Evolutionary conservation across 73 alveolate genomes (phyloP).

Genomic region (Loxodes magnus): DNA sequence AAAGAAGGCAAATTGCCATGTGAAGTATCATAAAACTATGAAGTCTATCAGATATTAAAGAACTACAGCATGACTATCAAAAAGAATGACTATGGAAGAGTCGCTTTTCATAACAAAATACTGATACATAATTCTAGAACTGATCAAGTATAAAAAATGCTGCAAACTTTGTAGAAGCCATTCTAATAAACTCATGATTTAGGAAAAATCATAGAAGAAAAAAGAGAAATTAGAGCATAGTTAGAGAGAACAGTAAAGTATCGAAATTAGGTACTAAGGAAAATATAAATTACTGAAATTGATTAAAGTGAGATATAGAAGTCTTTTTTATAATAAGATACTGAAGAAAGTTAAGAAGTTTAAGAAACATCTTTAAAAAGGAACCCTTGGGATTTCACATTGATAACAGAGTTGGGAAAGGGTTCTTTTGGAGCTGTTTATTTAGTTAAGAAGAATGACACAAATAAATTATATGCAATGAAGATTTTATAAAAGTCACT

Average conservation of each 20-base stretch:
- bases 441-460: slow-evolving; percentile 74
- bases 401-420: slow-evolving; percentile 64
- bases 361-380: slow-evolving; percentile 18
- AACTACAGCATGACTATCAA: slow-evolving; percentile 31
- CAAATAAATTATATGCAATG: slow-evolving; percentile 71
- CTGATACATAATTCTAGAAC: slow-evolving; percentile 31
- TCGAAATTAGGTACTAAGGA: background rate
- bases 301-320: background rate
- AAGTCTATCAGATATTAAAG: slow-evolving; percentile 24
- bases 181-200: no score
- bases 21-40: slow-evolving; percentile 37
- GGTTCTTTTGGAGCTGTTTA: slow-evolving; percentile 85
- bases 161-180: slow-evolving; percentile 11
- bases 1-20: slow-evolving; percentile 40
- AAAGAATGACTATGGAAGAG: slow-evolving; percentile 45
- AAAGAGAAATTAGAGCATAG: background rate
- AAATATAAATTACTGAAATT: background rate
- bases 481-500: slow-evolving; percentile 79
- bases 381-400: slow-evolving; percentile 52
- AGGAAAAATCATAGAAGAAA: no score
- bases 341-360: background rate
- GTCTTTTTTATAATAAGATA: background rate
- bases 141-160: slow-evolving; percentile 27
- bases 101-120: slow-evolving; percentile 18
- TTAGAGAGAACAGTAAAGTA: background rate